Percentiles rank a stretch among this genome's conserved stretches.
Evolutionary conservation across 805 yeast genomes (phyloP).

Genomic region (Starmerella apis): DNA sequence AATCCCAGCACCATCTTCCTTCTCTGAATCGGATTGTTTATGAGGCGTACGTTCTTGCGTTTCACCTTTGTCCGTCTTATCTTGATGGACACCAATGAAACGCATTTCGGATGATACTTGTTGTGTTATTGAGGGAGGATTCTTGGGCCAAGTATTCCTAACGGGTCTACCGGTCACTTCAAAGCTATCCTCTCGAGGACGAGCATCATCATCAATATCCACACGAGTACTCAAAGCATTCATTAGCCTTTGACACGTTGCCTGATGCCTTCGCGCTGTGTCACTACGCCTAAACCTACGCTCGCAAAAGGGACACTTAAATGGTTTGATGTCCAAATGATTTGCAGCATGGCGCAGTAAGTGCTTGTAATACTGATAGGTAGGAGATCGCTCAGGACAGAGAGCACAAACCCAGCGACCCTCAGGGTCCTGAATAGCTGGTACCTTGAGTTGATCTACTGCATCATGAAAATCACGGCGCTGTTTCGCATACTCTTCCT

Average conservation of each 20-base stretch:
- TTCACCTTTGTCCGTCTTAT: neutral
- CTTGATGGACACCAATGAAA: neutral
- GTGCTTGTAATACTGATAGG: conserved; percentile 8
- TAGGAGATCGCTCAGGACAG: conserved; percentile 5
- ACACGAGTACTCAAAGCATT: neutral
- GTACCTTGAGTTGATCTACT: conserved; percentile 9
- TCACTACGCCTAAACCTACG: conserved; percentile 11
- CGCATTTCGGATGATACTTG: neutral
- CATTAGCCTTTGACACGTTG: conserved; percentile 7
- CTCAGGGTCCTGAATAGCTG: conserved; percentile 4
- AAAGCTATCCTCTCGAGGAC: neutral
- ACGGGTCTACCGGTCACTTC: neutral
- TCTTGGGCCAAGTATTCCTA: neutral
- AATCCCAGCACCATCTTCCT: neutral
- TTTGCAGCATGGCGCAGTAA: conserved; percentile 13
- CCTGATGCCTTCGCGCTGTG: conserved; percentile 14
- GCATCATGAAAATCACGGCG: conserved; percentile 12
- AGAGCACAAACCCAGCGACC: conserved; percentile 11
- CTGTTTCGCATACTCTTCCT: conserved; percentile 14
- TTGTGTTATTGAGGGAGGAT: neutral
- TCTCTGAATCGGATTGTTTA: too few relatives aligned
- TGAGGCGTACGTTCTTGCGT: neutral
- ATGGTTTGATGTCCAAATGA: conserved; percentile 9
- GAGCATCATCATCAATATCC: neutral
- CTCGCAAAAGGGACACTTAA: conserved; percentile 14